Evolutionary conservation across 495 filamentous ascomycete genomes (phyloP).

Genomic region (Penicillium atrosanguineum): DNA sequence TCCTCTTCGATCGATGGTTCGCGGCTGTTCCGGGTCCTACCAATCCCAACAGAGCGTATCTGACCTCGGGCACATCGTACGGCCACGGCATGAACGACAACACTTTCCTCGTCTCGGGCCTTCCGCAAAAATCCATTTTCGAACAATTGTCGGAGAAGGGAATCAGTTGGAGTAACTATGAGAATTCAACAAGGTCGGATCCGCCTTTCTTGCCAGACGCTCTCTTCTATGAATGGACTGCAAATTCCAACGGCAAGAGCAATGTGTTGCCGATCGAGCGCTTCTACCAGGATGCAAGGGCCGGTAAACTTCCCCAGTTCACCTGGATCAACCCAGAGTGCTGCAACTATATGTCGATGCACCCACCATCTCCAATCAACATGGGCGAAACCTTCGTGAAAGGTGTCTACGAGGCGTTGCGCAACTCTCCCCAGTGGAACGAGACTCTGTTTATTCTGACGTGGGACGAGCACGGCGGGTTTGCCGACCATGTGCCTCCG

Average conservation of each 20-base stretch:
- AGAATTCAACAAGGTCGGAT: slow-evolving; percentile 34
- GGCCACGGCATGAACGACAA: slow-evolving; percentile 45
- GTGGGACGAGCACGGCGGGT: slow-evolving; percentile 52
- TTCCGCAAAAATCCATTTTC: slow-evolving; percentile 49
- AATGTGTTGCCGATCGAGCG: slow-evolving; percentile 33
- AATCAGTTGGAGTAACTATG: slow-evolving; percentile 51
- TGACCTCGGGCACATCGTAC: slow-evolving; percentile 47
- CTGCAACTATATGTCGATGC: slow-evolving; percentile 49
- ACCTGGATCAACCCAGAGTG: slow-evolving; percentile 55
- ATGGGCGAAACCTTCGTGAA: slow-evolving; percentile 51
- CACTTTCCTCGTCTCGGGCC: slow-evolving; percentile 34
- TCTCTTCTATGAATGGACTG: slow-evolving; percentile 43
- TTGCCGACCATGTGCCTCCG: slow-evolving; percentile 49
- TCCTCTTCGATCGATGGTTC: slow-evolving; percentile 49
- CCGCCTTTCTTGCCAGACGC: slow-evolving; percentile 34
- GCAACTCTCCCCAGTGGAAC: slow-evolving; percentile 48
- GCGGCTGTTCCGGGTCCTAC: slow-evolving; percentile 45
- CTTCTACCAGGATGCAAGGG: slow-evolving; percentile 37
- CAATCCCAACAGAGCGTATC: slow-evolving; percentile 47
- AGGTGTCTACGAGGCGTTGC: slow-evolving; percentile 49
- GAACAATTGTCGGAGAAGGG: slow-evolving; percentile 41
- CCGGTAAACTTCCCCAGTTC: slow-evolving; percentile 44
- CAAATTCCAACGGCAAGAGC: slow-evolving; percentile 22
- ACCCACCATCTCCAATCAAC: slow-evolving; percentile 46
- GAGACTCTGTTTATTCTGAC: slow-evolving; percentile 50